Evolutionary conservation across 75 land plant species (phyloP), one percentile per base, ranked within the genome.

Genomic region (Cunninghamia lanceolata): DNA sequence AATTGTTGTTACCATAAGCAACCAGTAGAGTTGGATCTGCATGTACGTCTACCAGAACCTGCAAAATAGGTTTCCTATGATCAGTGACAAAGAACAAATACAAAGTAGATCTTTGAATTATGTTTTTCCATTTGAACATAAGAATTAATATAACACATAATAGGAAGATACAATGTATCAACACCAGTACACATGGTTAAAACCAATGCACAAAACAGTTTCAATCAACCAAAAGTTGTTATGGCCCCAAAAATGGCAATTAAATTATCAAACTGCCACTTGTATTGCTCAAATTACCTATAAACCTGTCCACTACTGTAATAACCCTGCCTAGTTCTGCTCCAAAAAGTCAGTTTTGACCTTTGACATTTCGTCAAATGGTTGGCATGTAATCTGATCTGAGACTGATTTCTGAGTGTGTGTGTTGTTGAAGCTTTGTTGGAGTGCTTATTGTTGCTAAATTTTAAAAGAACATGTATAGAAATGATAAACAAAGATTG

Each of bases 21-120:
- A 96, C 96, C 40, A 93, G 85, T 17, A 95, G 86, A 39, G 91
- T 90, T 38, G 97, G 99, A 86, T 96, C 95, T 83, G 88, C 93
- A 85, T 92, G 91, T 17, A 95, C 90, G 89, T 98, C 97, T 84
- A 98, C 99, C 89, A 98, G 86, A 16, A 98, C 96, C 99, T 98
- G 94, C 68, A 90, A 86, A 63, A 76, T 21, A 78, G 34, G 38
- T 82, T 35, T 32, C 17, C 54, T 21, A 78, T 17, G 16, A 32
- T 82, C 15, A 52, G 38, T 82, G 59, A 35, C 28, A 82, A 39
- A 43, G 30, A 70, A 42, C 11, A 43, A 79, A 79, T 42, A 25
- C 3, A 43, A 79, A 43, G 21, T 25, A 42, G 30, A 79, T 79
- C 46, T 42, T 43, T 9, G 32, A 79, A 43, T 79, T 21, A 79